phyloP scores from a whole-genome alignment of 345 rosid genomes.

The Cardamine occulta region DNA sequence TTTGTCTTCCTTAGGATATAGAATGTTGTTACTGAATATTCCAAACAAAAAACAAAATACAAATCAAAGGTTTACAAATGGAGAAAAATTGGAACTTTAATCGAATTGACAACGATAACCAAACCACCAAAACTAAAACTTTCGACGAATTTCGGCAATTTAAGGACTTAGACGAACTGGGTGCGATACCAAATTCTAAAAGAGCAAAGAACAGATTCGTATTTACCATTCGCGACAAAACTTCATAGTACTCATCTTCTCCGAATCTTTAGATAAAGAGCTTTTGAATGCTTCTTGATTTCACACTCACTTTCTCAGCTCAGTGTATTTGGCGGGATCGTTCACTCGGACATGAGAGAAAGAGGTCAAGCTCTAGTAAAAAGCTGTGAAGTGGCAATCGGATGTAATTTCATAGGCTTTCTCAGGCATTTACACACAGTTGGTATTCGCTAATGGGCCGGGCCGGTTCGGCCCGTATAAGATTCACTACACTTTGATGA shows the following conservation, averaged over 20 bases:
- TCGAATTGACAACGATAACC: constrained; percentile 8
- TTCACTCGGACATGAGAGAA: background rate
- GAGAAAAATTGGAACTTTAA: constrained; percentile 14
- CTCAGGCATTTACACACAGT: background rate
- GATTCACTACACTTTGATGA: background rate
- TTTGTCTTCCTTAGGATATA: constrained; percentile 73
- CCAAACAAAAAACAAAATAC: background rate
- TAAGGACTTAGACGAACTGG: background rate
- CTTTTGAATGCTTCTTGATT: background rate
- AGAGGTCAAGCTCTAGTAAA: constrained; percentile 26
- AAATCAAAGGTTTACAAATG: background rate
- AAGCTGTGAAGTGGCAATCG: constrained; percentile 7
- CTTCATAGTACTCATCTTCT: constrained; percentile 83
- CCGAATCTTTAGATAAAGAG: constrained; percentile 10
- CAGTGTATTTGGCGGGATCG: constrained; percentile 34
- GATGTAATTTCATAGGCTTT: background rate
- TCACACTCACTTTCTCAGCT: background rate
- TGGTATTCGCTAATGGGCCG: constrained; percentile 23
- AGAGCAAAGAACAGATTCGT: constrained; percentile 20
- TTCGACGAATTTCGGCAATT: background rate
- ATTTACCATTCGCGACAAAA: constrained; percentile 83
- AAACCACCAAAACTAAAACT: background rate
- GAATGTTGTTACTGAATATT: constrained; percentile 68
- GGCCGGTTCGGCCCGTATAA: background rate
- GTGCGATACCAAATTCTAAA: background rate